Evolutionary conservation across 1,284 basidiomycete genomes (phyloP).

Genomic region (Rhodotorula sp.): DNA sequence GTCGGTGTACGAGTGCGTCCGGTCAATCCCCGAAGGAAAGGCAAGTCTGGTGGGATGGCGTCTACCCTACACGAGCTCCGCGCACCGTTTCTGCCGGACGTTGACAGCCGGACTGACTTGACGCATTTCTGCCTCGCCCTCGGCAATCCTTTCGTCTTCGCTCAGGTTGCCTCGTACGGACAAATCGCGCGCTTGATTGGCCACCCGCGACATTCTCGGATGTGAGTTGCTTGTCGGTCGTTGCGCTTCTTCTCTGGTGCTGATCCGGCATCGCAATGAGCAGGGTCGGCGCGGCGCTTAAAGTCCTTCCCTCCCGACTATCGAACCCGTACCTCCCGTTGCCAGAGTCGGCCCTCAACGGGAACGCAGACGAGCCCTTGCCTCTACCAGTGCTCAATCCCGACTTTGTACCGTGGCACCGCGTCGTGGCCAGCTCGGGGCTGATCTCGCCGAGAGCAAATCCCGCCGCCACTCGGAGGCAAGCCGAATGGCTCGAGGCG

Average conservation of each 20-base stretch:
- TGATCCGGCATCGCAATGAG: too few relatives aligned
- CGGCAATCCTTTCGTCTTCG: background rate
- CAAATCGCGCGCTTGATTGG: constrained; percentile 38
- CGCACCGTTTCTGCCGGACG: background rate
- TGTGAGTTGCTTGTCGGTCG: background rate
- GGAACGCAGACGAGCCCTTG: constrained; percentile 8
- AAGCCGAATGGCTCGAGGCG: constrained; percentile 39
- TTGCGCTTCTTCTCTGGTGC: too few relatives aligned
- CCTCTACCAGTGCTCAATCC: constrained; percentile 29
- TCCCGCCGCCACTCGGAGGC: constrained; percentile 21
- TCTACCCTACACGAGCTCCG: background rate
- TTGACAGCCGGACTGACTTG: background rate
- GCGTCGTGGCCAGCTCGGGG: constrained; percentile 36
- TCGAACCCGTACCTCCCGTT: constrained; percentile 22
- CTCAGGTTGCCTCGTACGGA: constrained; percentile 38
- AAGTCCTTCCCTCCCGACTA: constrained; percentile 35
- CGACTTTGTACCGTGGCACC: constrained; percentile 39
- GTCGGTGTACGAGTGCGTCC: constrained; percentile 11
- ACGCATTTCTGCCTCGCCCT: background rate
- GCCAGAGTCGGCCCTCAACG: background rate
- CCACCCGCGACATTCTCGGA: constrained; percentile 39
- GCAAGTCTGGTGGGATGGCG: background rate
- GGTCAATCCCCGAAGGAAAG: constrained; percentile 24
- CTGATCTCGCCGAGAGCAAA: constrained; percentile 40
- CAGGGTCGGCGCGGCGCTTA: constrained; percentile 42